Evolutionary conservation across 2,329 filamentous ascomycete species (phyloP).

Genomic region (Epichloe glyceriae): DNA sequence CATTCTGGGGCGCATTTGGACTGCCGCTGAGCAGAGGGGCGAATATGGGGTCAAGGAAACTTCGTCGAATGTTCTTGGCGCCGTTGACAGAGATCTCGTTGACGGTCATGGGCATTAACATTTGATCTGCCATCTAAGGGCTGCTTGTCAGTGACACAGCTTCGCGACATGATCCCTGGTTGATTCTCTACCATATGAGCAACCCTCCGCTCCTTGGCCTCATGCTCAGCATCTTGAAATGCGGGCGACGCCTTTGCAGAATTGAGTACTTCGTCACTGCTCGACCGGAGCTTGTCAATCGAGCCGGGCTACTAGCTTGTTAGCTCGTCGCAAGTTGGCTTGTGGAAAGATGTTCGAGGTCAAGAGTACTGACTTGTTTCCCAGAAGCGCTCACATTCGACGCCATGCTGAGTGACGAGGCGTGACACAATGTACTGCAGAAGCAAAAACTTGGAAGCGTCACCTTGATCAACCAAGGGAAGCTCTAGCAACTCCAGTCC

Average conservation of each 20-base stretch:
- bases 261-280: slow-evolving; percentile 23
- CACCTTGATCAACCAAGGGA: not conserved
- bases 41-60: slow-evolving; percentile 74
- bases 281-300: slow-evolving; percentile 27
- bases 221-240: slow-evolving; percentile 23
- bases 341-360: not conserved
- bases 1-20: slow-evolving; percentile 55
- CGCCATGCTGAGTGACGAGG: slow-evolving; percentile 16
- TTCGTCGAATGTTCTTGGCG: slow-evolving; percentile 67
- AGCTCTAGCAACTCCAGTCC: not conserved
- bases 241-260: slow-evolving; percentile 26
- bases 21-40: slow-evolving; percentile 61
- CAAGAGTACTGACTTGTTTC: slow-evolving; percentile 15
- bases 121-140: slow-evolving; percentile 48
- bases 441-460: not conserved
- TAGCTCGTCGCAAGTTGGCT: not conserved
- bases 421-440: not conserved
- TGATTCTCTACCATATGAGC: slow-evolving; percentile 22
- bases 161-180: too few relatives aligned
- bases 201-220: slow-evolving; percentile 26
- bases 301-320: slow-evolving; percentile 17
- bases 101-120: slow-evolving; percentile 76
- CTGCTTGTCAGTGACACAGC: slow-evolving; percentile 9
- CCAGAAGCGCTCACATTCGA: slow-evolving; percentile 17
- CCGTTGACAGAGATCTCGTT: slow-evolving; percentile 75